Conservation (phyloP, 2,329 filamentous ascomycete species). For the Periconia sp. region DNA sequence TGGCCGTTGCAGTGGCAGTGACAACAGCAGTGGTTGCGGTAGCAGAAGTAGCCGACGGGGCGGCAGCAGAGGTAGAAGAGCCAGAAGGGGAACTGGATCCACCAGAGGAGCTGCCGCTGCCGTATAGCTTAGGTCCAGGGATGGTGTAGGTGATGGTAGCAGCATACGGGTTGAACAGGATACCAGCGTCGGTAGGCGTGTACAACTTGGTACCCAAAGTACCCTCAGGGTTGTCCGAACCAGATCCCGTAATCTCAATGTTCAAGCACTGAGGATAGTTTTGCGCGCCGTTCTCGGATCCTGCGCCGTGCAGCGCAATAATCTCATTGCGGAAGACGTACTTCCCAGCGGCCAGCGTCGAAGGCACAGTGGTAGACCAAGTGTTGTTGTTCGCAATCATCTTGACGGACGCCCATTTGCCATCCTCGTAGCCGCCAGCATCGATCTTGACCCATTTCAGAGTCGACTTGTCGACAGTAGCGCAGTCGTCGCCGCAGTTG, state of each 20-base stretch:
- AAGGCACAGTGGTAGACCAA: conserved; percentile 53
- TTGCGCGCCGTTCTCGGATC: conserved; percentile 56
- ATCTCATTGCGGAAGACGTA: conserved; percentile 65
- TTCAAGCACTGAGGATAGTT: conserved; percentile 61
- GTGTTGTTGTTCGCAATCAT: conserved; percentile 57
- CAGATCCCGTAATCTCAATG: conserved; percentile 57
- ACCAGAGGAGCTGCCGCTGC: conserved; percentile 5
- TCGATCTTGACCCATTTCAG: conserved; percentile 50
- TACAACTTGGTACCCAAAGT: conserved; percentile 59
- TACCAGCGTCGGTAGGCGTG: conserved; percentile 46
- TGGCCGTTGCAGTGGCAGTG: conserved; percentile 8
- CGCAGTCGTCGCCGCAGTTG: conserved; percentile 37
- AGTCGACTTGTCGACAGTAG: conserved; percentile 40
- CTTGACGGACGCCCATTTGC: conserved; percentile 45
- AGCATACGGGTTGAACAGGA: conserved; percentile 52
- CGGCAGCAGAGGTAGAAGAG: conserved; percentile 21
- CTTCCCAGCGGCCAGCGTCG: conserved; percentile 52
- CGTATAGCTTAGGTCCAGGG: conserved; percentile 51
- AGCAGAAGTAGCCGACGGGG: conserved; percentile 9
- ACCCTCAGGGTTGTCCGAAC: conserved; percentile 53
- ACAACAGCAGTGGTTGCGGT: conserved; percentile 3
- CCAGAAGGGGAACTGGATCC: conserved; percentile 17
- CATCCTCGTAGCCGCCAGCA: conserved; percentile 34
- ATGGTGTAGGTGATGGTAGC: conserved; percentile 45
- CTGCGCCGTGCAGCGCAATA: conserved; percentile 56